These are phyloP conservation scores for Ambrosia artemisiifolia DNA, from an alignment of 129 eudicot species.

Conservation along the genomic window DNA sequence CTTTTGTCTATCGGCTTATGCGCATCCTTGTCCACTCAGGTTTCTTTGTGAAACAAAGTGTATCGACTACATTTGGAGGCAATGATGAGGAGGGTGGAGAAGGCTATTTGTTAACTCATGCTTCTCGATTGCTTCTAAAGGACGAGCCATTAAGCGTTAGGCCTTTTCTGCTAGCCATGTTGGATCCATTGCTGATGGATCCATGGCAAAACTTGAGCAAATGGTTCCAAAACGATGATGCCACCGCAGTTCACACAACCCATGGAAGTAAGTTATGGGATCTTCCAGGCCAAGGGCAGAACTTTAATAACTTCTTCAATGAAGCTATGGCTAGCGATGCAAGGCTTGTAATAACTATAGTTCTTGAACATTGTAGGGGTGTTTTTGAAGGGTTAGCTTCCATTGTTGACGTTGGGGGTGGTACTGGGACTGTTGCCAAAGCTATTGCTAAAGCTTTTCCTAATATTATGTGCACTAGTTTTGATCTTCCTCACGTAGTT, in stretches of 20 bases:
- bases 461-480: neutral
- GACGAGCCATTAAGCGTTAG: neutral
- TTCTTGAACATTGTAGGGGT: slow-evolving; percentile 3
- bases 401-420: slow-evolving; percentile 47
- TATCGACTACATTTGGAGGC: neutral
- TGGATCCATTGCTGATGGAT: neutral
- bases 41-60: slow-evolving; percentile 3
- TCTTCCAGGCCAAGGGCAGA: neutral
- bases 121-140: slow-evolving; percentile 2
- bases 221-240: neutral
- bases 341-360: slow-evolving; percentile 3
- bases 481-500: slow-evolving; percentile 39
- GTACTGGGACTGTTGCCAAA: slow-evolving; percentile 26
- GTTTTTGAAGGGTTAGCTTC: slow-evolving; percentile 18
- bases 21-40: neutral
- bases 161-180: neutral
- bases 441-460: slow-evolving; percentile 21
- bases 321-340: slow-evolving; percentile 26
- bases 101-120: neutral
- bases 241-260: neutral
- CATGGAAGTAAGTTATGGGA: slow-evolving; percentile 8
- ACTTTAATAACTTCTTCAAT: neutral
- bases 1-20: neutral
- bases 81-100: neutral
- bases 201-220: slow-evolving; percentile 1